Conservation (phyloP, 768 basidiomycete genomes). For the Lactifluus pinguis region DNA sequence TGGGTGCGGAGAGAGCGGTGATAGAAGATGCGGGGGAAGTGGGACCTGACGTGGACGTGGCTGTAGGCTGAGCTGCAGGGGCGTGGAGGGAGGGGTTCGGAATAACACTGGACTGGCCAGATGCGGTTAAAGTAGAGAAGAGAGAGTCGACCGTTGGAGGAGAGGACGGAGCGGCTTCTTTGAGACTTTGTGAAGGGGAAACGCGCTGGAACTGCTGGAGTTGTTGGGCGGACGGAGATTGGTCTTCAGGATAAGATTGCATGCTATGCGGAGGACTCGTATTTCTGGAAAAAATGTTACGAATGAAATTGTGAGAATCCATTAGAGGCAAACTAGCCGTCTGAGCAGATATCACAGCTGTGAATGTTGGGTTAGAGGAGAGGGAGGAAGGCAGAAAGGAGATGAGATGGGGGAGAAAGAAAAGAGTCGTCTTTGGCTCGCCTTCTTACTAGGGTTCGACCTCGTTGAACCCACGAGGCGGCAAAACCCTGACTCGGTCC, state of each 20-base stretch:
- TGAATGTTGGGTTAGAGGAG: neutral
- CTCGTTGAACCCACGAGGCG: constrained; percentile 21
- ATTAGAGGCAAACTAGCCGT: neutral
- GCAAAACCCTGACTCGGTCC: constrained; percentile 17
- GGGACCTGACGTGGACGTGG: constrained; percentile 31
- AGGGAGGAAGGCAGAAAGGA: neutral
- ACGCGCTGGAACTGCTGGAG: constrained; percentile 25
- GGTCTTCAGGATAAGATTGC: constrained; percentile 17
- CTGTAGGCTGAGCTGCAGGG: constrained; percentile 21
- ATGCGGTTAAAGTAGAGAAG: constrained; percentile 44
- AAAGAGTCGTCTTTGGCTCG: too few species aligned
- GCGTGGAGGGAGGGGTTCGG: constrained; percentile 25
- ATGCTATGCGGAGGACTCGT: constrained; percentile 12
- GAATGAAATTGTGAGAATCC: constrained; percentile 18
- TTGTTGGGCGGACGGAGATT: constrained; percentile 16
- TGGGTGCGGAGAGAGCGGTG: constrained; percentile 32
- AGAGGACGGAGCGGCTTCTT: constrained; percentile 35
- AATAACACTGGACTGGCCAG: constrained; percentile 31
- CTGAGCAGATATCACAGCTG: constrained; percentile 3
- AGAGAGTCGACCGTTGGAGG: constrained; percentile 59
- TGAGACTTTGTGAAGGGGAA: constrained; percentile 25
- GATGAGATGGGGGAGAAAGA: neutral
- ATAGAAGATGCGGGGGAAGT: constrained; percentile 35
- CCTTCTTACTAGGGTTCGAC: neutral
- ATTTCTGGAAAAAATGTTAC: constrained; percentile 20